A percentile compares a stretch with the other conserved stretches of the same genome.
These are phyloP conservation scores for Rhodotorula sp. DNA, from an alignment of 1,284 basidiomycete genomes.

Conservation along the genomic window DNA sequence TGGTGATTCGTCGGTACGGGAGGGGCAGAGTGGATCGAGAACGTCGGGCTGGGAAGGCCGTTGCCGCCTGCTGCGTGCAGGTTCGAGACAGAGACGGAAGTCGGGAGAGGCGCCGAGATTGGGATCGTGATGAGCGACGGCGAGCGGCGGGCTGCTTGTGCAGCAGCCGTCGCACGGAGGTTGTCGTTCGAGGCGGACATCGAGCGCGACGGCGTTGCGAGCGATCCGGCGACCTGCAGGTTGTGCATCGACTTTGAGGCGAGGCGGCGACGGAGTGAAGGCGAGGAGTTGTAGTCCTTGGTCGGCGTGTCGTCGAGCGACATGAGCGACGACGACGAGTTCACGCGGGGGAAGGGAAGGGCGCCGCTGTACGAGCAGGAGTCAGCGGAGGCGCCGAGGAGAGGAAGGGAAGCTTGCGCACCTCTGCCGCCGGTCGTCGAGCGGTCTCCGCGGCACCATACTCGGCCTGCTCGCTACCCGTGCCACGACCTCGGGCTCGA, in stretches of 20 bases:
- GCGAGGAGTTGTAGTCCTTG: constrained; percentile 24
- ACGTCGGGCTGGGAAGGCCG: constrained; percentile 3
- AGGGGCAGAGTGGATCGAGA: constrained; percentile 1
- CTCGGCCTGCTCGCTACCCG: constrained; percentile 45
- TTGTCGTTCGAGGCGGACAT: constrained; percentile 33
- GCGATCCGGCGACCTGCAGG: constrained; percentile 26
- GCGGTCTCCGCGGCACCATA: constrained; percentile 42
- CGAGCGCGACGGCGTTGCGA: constrained; percentile 12
- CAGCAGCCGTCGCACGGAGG: constrained; percentile 11
- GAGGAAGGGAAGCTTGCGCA: constrained; percentile 6
- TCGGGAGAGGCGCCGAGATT: background rate
- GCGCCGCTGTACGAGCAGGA: background rate
- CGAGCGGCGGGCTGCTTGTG: constrained; percentile 16
- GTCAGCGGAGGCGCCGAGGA: background rate
- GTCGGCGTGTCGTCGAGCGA: constrained; percentile 45
- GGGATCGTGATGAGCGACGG: constrained; percentile 22
- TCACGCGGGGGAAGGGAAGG: constrained; percentile 35
- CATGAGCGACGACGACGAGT: constrained; percentile 42
- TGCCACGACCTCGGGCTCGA: constrained; percentile 29
- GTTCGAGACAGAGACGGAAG: constrained; percentile 5
- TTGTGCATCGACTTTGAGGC: constrained; percentile 44
- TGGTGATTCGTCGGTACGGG: background rate
- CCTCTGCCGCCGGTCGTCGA: constrained; percentile 42
- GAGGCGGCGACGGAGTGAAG: constrained; percentile 38
- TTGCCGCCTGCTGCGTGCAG: background rate